phyloP scores from a whole-genome alignment of 176 grass and related monocot species.

The Avena atlantica region DNA sequence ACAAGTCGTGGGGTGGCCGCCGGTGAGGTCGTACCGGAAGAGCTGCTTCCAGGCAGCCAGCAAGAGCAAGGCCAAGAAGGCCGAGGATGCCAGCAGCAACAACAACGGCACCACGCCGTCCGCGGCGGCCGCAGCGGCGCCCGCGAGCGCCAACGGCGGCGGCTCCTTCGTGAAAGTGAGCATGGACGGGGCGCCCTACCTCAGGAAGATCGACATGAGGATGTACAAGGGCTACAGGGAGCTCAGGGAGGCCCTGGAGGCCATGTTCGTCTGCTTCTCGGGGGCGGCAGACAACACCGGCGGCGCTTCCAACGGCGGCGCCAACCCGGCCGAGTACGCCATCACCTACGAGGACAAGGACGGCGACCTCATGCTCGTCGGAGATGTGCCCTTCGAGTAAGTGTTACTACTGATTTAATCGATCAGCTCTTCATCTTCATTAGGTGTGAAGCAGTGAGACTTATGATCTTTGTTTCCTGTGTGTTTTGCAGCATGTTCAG shows the following conservation, averaged over 20 bases:
- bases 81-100: neutral
- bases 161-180: constrained; percentile 77
- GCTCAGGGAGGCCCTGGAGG: constrained; percentile 63
- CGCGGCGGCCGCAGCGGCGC: neutral
- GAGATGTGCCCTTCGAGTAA: constrained; percentile 87
- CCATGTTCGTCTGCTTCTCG: constrained; percentile 71
- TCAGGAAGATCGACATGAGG: constrained; percentile 52
- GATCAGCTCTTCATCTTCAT: neutral
- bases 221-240: constrained; percentile 73
- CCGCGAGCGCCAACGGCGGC: neutral
- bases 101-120: neutral
- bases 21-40: constrained; percentile 79
- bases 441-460: neutral
- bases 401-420: neutral
- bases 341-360: constrained; percentile 86
- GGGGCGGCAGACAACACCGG: neutral
- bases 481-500: constrained; percentile 73
- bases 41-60: constrained; percentile 64
- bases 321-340: constrained; percentile 56
- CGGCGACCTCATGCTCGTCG: constrained; percentile 85
- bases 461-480: constrained; percentile 7
- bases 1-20: constrained; percentile 94
- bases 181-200: constrained; percentile 92
- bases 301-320: constrained; percentile 9
- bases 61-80: constrained; percentile 37